phyloP scores from a whole-genome alignment of 768 basidiomycete genomes.

The Podaxis sp. region DNA sequence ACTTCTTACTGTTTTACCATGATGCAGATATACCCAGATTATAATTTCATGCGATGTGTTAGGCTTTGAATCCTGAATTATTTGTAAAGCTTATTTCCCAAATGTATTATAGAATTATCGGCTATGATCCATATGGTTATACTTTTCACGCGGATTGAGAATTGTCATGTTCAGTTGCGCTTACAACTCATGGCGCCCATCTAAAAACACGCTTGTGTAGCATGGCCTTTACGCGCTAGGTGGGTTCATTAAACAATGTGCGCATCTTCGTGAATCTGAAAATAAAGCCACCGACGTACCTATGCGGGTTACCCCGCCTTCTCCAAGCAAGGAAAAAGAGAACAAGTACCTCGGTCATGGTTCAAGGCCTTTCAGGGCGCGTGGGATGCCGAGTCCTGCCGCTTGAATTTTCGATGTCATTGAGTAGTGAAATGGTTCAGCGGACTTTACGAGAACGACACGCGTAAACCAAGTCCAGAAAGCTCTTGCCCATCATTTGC shows the following conservation, averaged over 20 bases:
- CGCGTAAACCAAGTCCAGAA: background rate
- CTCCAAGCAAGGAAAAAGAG: background rate
- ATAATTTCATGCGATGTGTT: background rate
- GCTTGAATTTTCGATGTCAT: background rate
- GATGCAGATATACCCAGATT: background rate
- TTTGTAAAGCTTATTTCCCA: slow-evolving; percentile 3
- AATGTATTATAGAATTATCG: background rate
- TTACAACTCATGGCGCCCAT: background rate
- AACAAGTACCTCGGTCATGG: background rate
- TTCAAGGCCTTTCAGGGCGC: background rate
- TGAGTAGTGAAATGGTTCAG: background rate
- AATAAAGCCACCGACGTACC: background rate
- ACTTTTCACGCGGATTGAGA: background rate
- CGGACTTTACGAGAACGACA: background rate
- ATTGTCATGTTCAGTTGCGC: background rate
- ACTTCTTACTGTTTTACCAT: background rate
- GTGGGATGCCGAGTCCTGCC: slow-evolving; percentile 1
- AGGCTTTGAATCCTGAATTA: background rate
- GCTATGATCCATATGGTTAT: background rate
- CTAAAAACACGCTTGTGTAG: background rate
- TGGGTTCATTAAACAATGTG: background rate
- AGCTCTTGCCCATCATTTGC: background rate
- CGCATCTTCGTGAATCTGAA: background rate
- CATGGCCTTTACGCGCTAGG: background rate
- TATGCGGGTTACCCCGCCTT: background rate